Base-by-base conservation (phyloP, 345 rosid genomes). In the Passiflora organensis region DNA sequence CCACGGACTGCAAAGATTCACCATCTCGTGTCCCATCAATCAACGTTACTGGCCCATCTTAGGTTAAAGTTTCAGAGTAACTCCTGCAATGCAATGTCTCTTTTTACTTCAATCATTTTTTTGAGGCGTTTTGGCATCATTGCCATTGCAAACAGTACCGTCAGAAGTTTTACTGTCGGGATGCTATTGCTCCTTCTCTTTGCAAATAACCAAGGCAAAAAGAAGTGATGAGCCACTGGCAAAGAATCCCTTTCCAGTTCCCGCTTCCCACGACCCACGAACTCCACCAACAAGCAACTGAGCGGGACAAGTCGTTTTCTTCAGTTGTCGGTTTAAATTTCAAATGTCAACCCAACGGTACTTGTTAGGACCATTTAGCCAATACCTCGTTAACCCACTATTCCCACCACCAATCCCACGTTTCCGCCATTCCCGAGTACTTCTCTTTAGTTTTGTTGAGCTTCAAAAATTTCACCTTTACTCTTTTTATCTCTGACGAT, bases 291-390 rank as follows among this genome's bases (percentile, higher is more conserved):
- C 5, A 10, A 13, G 49, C 52, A 10, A 19, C 56, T 51, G 76
- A 59, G 78, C 76, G 76, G 81, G 81, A 72, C 39, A 25, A 57
- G 54, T 51, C 48, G 47, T 24, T 42, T 19, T 37, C 22, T 52
- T 62, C 62, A 32, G 48, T 55, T 67, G 36, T 44, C 28, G 42
- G 54, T 77, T 77, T 74, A 75, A 78, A 74, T 68, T 74, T 74
- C 75, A 78, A 78, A 74, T 50, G 42, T 64, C 67, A 41, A 71
- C 3, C 34, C 34, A 28, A 65, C 71, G 55, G 76, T 51, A 16
- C 65, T 28, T 59, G n/a, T n/a, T n/a, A 55, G 18, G 53, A 43
- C 63, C 37, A 67, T 51, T 56, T 49, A 10, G 2, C 22, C n/a
- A 21, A 42, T 1, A 10, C 13, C 65, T 41, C 32, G 41, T 38